Conservation (phyloP, 805 yeast species). For the Torulaspora franciscae region DNA sequence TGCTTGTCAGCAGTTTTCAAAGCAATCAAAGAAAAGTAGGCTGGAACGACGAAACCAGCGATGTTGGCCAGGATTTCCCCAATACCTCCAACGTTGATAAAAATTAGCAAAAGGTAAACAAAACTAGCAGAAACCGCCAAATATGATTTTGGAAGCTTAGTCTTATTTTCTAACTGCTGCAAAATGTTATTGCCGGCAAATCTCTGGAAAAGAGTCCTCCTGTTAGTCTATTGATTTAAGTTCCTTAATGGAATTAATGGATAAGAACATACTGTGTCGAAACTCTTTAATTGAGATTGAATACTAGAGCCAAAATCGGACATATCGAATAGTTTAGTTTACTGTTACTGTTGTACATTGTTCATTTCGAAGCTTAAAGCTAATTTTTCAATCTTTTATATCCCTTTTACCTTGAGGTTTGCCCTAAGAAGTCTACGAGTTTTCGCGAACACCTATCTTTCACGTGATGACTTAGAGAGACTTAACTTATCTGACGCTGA, state of each 20-base stretch:
- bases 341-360: too few species aligned
- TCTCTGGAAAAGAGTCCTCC: conserved; percentile 4
- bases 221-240: background rate
- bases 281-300: conserved; percentile 43
- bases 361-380: too few species aligned
- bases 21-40: conserved; percentile 81
- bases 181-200: conserved; percentile 26
- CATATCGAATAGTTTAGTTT: conserved; percentile 24
- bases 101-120: conserved; percentile 69
- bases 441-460: too few species aligned
- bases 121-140: conserved; percentile 62
- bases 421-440: too few species aligned
- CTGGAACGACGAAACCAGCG: conserved; percentile 87
- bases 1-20: conserved; percentile 59
- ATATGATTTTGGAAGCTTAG: conserved; percentile 76
- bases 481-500: too few species aligned
- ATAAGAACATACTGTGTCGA: conserved; percentile 43
- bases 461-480: too few species aligned
- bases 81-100: conserved; percentile 87
- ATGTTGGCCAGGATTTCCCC: conserved; percentile 92
- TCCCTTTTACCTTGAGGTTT: too few species aligned
- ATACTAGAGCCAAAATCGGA: conserved; percentile 45
- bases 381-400: too few species aligned
- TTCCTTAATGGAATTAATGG: background rate
- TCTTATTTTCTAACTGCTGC: conserved; percentile 40